phyloP scores from a whole-genome alignment of 1,284 basidiomycete species.

The Phylloboletellus chloephorus region DNA sequence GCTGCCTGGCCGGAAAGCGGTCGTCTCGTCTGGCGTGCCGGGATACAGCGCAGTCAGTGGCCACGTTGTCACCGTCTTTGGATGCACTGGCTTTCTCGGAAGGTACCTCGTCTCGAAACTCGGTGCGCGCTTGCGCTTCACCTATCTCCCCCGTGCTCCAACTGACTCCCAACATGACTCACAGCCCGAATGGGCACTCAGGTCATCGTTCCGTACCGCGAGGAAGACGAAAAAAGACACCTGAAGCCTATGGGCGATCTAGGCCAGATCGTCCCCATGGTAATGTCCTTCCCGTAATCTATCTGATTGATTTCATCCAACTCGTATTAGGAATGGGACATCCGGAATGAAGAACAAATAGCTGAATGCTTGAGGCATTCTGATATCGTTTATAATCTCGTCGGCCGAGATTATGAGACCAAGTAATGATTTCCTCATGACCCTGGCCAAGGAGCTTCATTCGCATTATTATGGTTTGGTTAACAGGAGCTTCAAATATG shows the following conservation, averaged over 20 bases:
- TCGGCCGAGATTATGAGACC: slow-evolving; percentile 55
- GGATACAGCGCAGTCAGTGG: slow-evolving; percentile 86
- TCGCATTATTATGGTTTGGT: slow-evolving; percentile 18
- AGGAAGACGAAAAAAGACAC: slow-evolving; percentile 91
- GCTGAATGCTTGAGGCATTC: slow-evolving; percentile 94
- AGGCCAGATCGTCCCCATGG: slow-evolving; percentile 94
- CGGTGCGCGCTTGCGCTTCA: slow-evolving; percentile 46
- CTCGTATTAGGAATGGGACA: slow-evolving; percentile 67
- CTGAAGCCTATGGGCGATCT: slow-evolving; percentile 94
- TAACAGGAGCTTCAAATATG: slow-evolving; percentile 77
- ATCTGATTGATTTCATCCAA: slow-evolving; percentile 26
- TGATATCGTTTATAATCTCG: slow-evolving; percentile 60
- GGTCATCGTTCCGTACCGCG: slow-evolving; percentile 93
- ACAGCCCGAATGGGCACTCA: slow-evolving; percentile 88
- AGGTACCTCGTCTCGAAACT: slow-evolving; percentile 92
- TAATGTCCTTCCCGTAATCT: slow-evolving; percentile 32
- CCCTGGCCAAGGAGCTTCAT: slow-evolving; percentile 10
- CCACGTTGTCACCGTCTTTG: slow-evolving; percentile 94
- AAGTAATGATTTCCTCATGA: slow-evolving; percentile 46
- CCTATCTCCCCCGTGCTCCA: slow-evolving; percentile 5
- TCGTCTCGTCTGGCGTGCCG: slow-evolving; percentile 71
- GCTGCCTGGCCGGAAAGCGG: slow-evolving; percentile 57
- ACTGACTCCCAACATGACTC: slow-evolving; percentile 26
- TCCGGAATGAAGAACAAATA: slow-evolving; percentile 57
- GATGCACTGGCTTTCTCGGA: slow-evolving; percentile 93